These are phyloP conservation scores for Ascoidea asiatica DNA, from an alignment of 805 yeast genomes.

Conservation along the genomic window DNA sequence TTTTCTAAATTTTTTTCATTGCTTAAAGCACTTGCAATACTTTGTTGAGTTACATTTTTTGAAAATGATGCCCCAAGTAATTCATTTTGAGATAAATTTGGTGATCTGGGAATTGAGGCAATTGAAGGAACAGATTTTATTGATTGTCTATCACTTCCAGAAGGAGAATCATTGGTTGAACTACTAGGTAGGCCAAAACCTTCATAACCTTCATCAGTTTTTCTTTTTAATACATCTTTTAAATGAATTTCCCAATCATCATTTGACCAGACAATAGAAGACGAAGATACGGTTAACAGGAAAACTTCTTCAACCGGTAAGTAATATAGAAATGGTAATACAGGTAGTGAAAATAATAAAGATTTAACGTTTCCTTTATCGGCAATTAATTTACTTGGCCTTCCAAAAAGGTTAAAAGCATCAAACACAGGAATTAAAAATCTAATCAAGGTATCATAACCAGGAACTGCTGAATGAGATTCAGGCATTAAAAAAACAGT, in stretches of 20 bases:
- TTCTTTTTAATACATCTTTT: constrained; percentile 40
- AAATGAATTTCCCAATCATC: constrained; percentile 47
- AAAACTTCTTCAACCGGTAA: constrained; percentile 49
- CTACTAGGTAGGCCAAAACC: constrained; percentile 70
- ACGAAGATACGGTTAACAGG: constrained; percentile 23
- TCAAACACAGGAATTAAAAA: constrained; percentile 66
- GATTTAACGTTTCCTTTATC: constrained; percentile 56
- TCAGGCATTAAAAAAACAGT: constrained; percentile 75
- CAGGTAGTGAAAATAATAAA: constrained; percentile 70
- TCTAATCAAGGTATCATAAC: constrained; percentile 74
- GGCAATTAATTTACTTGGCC: constrained; percentile 65
- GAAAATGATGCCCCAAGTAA: neutral
- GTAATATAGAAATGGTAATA: constrained; percentile 65
- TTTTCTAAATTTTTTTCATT: no score
- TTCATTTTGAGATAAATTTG: neutral
- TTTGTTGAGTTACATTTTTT: neutral
- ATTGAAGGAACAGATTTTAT: neutral
- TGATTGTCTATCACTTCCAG: neutral
- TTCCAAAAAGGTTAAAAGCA: constrained; percentile 66
- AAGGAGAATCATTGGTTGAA: constrained; percentile 37
- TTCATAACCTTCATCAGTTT: constrained; percentile 45
- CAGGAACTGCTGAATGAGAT: constrained; percentile 69
- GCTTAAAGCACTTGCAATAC: neutral
- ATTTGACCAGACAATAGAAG: constrained; percentile 31
- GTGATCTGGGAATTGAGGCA: neutral